Percentiles rank a stretch among this genome's conserved stretches.
Evolutionary conservation across 306 rosid genomes (phyloP).

Genomic region (Dicorynia guianensis): DNA sequence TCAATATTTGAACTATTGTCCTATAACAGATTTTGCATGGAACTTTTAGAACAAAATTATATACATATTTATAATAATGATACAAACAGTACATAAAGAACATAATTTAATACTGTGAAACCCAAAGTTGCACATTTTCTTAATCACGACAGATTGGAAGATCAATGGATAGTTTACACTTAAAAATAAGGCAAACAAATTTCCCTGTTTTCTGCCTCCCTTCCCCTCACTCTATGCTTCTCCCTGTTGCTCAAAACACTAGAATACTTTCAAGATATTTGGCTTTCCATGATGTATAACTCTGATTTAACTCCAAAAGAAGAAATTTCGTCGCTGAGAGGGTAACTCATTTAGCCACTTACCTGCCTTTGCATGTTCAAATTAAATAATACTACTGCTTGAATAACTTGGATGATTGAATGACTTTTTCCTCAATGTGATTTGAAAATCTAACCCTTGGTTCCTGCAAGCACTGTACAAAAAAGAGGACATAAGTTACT

Average conservation of each 20-base stretch:
- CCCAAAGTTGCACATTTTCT: not conserved
- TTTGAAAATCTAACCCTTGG: constrained; percentile 76
- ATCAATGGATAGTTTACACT: not conserved
- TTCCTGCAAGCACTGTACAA: constrained; percentile 63
- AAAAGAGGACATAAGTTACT: constrained; percentile 4
- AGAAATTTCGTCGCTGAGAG: not conserved
- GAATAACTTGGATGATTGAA: constrained; percentile 31
- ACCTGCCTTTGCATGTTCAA: not conserved
- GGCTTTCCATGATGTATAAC: not conserved
- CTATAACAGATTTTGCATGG: not conserved
- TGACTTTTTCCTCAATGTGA: constrained; percentile 56
- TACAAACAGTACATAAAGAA: no score
- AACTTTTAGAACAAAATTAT: no score
- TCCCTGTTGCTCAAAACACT: not conserved
- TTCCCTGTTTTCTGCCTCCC: not conserved
- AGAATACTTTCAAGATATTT: not conserved
- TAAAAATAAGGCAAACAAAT: not conserved
- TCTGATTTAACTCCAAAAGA: constrained; percentile 10
- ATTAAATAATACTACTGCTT: not conserved
- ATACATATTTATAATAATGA: no score
- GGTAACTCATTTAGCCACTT: constrained; percentile 9
- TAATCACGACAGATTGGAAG: not conserved
- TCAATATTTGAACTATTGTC: constrained; percentile 13
- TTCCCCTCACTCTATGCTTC: not conserved
- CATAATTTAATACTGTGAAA: no score